Conservation (phyloP, 106 monocot species). For the Dendrobium catenatum region DNA sequence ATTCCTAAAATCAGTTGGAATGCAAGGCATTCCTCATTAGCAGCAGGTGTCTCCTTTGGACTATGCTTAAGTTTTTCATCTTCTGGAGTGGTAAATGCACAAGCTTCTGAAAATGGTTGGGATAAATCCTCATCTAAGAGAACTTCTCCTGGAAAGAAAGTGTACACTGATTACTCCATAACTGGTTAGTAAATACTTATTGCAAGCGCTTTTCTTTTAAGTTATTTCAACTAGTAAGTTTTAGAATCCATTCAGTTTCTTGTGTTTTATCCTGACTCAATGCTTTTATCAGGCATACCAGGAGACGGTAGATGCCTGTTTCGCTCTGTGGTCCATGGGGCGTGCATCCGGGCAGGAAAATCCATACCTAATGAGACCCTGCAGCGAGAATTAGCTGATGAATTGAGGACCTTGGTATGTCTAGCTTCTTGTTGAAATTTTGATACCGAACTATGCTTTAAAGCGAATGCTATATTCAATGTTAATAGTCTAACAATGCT, state of each 20-base stretch:
- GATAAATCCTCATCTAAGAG: slow-evolving; percentile 17
- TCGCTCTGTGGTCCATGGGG: slow-evolving; percentile 87
- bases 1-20: slow-evolving; percentile 38
- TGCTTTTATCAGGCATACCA: slow-evolving; percentile 51
- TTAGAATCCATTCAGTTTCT: not conserved
- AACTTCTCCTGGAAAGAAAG: slow-evolving; percentile 71
- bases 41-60: slow-evolving; percentile 39
- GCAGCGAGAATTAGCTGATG: slow-evolving; percentile 87
- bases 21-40: slow-evolving; percentile 22
- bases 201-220: not conserved
- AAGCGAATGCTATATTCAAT: not conserved
- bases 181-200: slow-evolving; percentile 41
- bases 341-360: slow-evolving; percentile 70
- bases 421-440: not conserved
- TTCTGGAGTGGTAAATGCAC: slow-evolving; percentile 46
- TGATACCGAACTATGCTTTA: not conserved
- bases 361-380: slow-evolving; percentile 48
- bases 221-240: not conserved
- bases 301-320: slow-evolving; percentile 99
- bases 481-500: not conserved
- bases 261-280: not conserved
- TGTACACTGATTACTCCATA: slow-evolving; percentile 70
- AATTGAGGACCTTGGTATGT: slow-evolving; percentile 48
- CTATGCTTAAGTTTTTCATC: slow-evolving; percentile 55
- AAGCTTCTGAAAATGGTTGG: slow-evolving; percentile 34